Conservation (phyloP, 768 basidiomycete species). For the Trichaptum fuscoviolaceum region DNA sequence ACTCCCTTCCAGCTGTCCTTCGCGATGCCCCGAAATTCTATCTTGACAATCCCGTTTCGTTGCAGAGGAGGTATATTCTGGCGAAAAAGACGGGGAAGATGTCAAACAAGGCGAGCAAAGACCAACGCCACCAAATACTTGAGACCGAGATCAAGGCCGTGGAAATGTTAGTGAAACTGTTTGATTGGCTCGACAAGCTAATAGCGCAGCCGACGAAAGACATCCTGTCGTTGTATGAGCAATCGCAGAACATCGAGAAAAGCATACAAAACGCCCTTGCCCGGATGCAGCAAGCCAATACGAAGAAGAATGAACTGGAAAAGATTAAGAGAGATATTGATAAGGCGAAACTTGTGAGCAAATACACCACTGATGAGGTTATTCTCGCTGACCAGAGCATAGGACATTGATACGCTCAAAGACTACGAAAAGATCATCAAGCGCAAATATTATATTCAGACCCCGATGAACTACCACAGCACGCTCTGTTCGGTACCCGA, state of each 20-base stretch:
- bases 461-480: neutral
- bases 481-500: neutral
- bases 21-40: neutral
- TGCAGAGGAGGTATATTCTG: neutral
- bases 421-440: neutral
- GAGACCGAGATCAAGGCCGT: neutral
- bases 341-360: neutral
- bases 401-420: neutral
- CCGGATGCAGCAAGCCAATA: neutral
- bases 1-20: constrained; percentile 16
- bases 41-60: neutral
- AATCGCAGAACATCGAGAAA: neutral
- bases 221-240: neutral
- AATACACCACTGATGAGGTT: neutral
- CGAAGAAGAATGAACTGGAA: neutral
- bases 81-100: neutral
- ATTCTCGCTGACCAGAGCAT: neutral
- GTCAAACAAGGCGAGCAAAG: neutral
- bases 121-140: too few relatives aligned
- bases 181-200: neutral
- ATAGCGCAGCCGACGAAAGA: neutral
- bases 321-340: neutral
- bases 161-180: neutral
- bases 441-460: neutral
- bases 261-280: neutral